Evolutionary conservation across 345 rosid species (phyloP).

Genomic region (Dipteronia dyeriana): DNA sequence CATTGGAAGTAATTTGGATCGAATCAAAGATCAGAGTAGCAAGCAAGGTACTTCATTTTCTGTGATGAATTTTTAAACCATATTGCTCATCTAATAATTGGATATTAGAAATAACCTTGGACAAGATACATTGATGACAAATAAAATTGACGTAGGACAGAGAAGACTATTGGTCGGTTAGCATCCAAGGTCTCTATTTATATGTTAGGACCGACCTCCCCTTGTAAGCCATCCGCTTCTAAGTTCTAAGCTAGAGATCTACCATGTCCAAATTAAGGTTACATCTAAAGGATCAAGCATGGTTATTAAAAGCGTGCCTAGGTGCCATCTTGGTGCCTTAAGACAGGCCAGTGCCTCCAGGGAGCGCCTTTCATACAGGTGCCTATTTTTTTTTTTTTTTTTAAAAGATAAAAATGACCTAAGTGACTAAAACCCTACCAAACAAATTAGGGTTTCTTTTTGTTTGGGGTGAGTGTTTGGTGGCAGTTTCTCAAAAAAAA

Average conservation of each 20-base stretch:
- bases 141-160: background rate
- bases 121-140: background rate
- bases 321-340: no score
- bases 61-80: background rate
- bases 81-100: background rate
- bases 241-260: background rate
- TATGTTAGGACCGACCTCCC: background rate
- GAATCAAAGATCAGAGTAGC: background rate
- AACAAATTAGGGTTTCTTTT: no score
- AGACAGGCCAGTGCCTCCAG: no score
- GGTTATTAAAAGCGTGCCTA: no score
- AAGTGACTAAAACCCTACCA: no score
- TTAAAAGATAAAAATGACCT: no score
- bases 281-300: background rate
- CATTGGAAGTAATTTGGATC: background rate
- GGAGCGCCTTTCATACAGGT: no score
- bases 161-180: background rate
- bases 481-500: no score
- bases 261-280: background rate
- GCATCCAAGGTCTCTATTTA: background rate
- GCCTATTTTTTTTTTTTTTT: no score
- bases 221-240: background rate
- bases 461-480: no score
- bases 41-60: background rate
- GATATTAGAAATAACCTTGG: background rate